These are phyloP conservation scores for Passalora sequoiae DNA, from an alignment of 2,329 filamentous ascomycete species.

Conservation along the genomic window DNA sequence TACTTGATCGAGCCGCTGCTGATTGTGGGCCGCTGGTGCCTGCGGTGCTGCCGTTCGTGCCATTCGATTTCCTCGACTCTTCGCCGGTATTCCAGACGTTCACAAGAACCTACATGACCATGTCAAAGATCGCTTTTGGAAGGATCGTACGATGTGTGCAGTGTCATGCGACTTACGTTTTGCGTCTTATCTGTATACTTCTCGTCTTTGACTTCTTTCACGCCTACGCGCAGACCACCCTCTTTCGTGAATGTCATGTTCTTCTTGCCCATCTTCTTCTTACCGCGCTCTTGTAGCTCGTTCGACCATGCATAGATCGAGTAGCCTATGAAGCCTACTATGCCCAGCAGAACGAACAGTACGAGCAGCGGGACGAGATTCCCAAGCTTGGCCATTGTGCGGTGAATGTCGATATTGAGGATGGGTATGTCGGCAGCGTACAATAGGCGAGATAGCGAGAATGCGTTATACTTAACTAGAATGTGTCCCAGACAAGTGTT, in stretches of 20 bases:
- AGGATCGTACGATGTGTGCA: background rate
- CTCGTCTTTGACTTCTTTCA: conserved; percentile 64
- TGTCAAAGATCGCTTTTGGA: background rate
- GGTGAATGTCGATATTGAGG: background rate
- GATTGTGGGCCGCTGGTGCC: background rate
- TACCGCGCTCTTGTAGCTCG: conserved; percentile 61
- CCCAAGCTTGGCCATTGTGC: conserved; percentile 16
- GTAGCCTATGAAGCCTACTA: conserved; percentile 62
- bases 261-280: conserved; percentile 67
- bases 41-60: too few species aligned
- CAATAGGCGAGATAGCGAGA: background rate
- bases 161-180: conserved; percentile 34
- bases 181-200: conserved; percentile 70
- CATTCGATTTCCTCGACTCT: too few species aligned
- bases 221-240: conserved; percentile 62
- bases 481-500: too few species aligned
- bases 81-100: conserved; percentile 44
- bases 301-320: conserved; percentile 63
- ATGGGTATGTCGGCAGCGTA: background rate
- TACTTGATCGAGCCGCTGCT: background rate
- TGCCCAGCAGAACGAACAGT: conserved; percentile 54
- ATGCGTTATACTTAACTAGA: too few species aligned
- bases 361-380: conserved; percentile 61
- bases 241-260: conserved; percentile 72
- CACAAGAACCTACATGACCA: conserved; percentile 35